Evolutionary conservation across 192 early-diverging fungal species (phyloP).

Genomic region (Rhizophagus sp.): DNA sequence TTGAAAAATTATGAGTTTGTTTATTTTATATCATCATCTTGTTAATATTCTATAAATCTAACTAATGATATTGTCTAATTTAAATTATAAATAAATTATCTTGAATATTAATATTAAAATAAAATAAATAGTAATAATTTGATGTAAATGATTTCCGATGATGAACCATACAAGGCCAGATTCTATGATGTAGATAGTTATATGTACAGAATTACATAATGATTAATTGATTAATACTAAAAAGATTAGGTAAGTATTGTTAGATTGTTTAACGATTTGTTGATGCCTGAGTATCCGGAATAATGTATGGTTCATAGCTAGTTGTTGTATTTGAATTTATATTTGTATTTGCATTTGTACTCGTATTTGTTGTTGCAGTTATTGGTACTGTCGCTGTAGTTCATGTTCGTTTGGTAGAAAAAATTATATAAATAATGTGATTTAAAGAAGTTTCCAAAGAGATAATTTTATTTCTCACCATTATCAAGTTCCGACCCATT

Average conservation of each 20-base stretch:
- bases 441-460: too few relatives aligned
- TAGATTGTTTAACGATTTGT: background rate
- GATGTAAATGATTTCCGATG: too few relatives aligned
- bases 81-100: too few relatives aligned
- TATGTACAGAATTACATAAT: background rate
- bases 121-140: too few relatives aligned
- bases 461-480: background rate
- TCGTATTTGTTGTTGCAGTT: background rate
- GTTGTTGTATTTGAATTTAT: too few relatives aligned
- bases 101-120: too few relatives aligned
- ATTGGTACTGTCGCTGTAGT: background rate
- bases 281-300: background rate
- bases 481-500: slow-evolving; percentile 40
- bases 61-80: too few relatives aligned
- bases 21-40: too few relatives aligned
- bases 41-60: too few relatives aligned
- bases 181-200: background rate
- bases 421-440: too few relatives aligned
- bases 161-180: background rate
- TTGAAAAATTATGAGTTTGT: background rate
- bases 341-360: background rate
- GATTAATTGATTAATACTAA: too few relatives aligned
- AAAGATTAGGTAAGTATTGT: background rate
- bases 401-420: background rate
- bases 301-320: background rate